phyloP scores from a whole-genome alignment of 2,329 filamentous ascomycete genomes.

The Cladosporium halotolerans region DNA sequence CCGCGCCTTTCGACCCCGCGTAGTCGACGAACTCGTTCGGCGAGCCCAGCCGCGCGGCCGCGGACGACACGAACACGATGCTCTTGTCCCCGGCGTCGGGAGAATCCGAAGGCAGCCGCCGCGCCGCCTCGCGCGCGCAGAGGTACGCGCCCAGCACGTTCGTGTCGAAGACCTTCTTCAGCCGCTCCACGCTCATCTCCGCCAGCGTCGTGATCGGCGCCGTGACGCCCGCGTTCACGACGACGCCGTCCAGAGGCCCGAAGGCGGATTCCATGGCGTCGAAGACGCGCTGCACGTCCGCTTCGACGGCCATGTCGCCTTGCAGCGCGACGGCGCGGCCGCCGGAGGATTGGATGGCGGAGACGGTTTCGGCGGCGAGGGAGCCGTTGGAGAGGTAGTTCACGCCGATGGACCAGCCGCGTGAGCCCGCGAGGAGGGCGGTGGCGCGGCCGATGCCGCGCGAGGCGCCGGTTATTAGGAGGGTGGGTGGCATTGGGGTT shows the following conservation, averaged over 20 bases:
- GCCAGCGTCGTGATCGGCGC: conserved; percentile 19
- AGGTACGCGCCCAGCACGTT: conserved; percentile 25
- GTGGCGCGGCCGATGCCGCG: conserved; percentile 24
- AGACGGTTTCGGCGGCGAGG: conserved; percentile 17
- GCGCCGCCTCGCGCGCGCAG: conserved; percentile 24
- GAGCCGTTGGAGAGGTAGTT: conserved; percentile 20
- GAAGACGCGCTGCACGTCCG: conserved; percentile 20
- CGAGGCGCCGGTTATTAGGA: conserved; percentile 22
- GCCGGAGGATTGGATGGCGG: conserved; percentile 18
- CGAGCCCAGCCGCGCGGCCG: conserved; percentile 22
- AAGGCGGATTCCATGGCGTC: conserved; percentile 18
- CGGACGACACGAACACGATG: conserved; percentile 25
- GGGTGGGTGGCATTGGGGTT: conserved; percentile 11
- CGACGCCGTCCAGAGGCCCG: conserved; percentile 20
- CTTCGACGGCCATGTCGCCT: conserved; percentile 20
- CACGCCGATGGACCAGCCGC: conserved; percentile 24
- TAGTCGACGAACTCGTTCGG: conserved; percentile 26
- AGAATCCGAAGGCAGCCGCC: conserved; percentile 15
- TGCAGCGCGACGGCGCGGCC: conserved; percentile 17
- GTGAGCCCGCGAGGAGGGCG: conserved; percentile 18
- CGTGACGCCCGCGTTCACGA: conserved; percentile 26
- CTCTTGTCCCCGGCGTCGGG: conserved; percentile 13
- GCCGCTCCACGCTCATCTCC: conserved; percentile 20
- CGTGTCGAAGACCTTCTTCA: conserved; percentile 21
- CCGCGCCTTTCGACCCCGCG: conserved; percentile 25